Conservation (phyloP, 805 yeast species). For the Saccharomycopsis synnaedendra region DNA sequence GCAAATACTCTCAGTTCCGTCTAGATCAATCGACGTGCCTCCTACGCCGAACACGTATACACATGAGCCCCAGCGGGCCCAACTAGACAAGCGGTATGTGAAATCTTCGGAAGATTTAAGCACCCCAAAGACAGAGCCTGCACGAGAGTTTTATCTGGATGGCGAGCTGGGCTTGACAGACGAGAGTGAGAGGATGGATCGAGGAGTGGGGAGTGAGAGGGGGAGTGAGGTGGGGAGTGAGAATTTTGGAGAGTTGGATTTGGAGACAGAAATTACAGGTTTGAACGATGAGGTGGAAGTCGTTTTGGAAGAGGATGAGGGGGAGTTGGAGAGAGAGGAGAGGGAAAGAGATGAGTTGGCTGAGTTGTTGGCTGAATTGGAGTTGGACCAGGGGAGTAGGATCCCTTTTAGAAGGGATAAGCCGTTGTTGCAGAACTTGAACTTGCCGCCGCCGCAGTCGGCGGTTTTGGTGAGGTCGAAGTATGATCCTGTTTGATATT, state of each 20-base stretch:
- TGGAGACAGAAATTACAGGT: background rate
- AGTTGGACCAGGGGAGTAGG: background rate
- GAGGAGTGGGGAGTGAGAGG: background rate
- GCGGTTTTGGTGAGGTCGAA: conserved; percentile 3
- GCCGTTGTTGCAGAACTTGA: conserved; percentile 9
- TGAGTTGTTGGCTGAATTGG: background rate
- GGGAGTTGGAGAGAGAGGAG: background rate
- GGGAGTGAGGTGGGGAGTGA: background rate
- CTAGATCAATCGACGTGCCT: too few species aligned
- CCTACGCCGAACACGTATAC: too few species aligned
- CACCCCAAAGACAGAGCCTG: too few species aligned
- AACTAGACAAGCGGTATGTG: too few species aligned
- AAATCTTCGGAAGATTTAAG: too few species aligned
- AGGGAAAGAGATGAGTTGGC: background rate
- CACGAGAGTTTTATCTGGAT: too few species aligned
- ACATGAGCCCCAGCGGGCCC: too few species aligned
- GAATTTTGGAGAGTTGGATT: background rate
- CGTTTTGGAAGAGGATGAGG: background rate
- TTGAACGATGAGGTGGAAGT: background rate
- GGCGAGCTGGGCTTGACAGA: too few species aligned
- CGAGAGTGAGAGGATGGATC: too few species aligned
- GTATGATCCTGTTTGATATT: too few species aligned
- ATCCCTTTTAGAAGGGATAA: conserved; percentile 5
- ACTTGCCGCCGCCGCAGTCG: conserved; percentile 9
- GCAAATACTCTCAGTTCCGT: too few species aligned